Conservation (phyloP, 2,329 filamentous ascomycete species). For the Neofusicoccum parvum region DNA sequence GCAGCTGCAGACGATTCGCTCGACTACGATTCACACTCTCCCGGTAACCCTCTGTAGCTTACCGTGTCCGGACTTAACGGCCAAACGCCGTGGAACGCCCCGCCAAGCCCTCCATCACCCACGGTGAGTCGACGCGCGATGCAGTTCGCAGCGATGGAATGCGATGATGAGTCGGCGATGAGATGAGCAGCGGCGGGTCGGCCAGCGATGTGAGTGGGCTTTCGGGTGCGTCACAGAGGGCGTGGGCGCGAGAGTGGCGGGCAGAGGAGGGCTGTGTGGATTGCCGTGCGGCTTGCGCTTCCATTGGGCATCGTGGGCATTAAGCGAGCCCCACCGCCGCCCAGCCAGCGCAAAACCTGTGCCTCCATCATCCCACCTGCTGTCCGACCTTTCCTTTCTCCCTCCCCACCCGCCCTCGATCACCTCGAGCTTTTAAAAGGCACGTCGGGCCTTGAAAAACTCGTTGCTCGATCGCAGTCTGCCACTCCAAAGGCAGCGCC, state of each 20-base stretch:
- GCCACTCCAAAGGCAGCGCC: conserved; percentile 7
- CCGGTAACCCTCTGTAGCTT: conserved; percentile 1
- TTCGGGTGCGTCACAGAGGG: not conserved
- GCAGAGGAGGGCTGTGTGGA: conserved; percentile 3
- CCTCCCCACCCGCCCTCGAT: conserved; percentile 13
- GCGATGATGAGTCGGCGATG: not conserved
- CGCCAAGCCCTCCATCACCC: not conserved
- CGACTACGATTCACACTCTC: not conserved
- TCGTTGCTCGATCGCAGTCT: conserved; percentile 15
- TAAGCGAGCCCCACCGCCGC: conserved; percentile 21
- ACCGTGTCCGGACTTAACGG: conserved; percentile 6
- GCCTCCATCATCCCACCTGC: conserved; percentile 21
- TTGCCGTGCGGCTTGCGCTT: not conserved
- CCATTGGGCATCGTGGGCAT: conserved; percentile 13
- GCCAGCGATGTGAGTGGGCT: not conserved
- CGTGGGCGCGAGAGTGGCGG: conserved; percentile 1
- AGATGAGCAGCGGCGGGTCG: not conserved
- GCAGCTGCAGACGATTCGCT: not conserved
- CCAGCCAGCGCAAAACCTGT: conserved; percentile 22
- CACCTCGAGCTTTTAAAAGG: conserved; percentile 21
- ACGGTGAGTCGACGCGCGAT: not conserved
- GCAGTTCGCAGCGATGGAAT: not conserved
- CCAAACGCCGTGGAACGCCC: not conserved
- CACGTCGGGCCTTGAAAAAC: conserved; percentile 17
- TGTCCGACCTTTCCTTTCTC: conserved; percentile 16